Evolutionary conservation across 192 early-diverging fungal species (phyloP).

Genomic region (Coemansia nantahalensis): DNA sequence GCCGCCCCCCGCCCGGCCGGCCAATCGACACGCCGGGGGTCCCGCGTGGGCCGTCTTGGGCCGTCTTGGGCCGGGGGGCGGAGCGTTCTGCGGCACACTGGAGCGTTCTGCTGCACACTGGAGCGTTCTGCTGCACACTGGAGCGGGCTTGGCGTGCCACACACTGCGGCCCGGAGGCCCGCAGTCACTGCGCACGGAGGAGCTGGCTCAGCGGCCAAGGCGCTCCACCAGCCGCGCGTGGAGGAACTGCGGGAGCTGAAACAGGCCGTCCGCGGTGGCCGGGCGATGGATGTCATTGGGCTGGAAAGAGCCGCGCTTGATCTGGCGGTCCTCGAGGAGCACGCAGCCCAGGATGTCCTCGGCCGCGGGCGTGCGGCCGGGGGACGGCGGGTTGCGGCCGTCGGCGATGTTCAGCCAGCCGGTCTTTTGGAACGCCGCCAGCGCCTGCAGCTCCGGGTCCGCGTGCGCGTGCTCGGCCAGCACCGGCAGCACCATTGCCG

Average conservation of each 20-base stretch:
- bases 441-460: conserved; percentile 50
- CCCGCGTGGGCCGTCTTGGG: no score
- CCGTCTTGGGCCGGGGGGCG: no score
- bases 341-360: conserved; percentile 50
- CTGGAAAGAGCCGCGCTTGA: conserved; percentile 37
- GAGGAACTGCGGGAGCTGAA: conserved; percentile 46
- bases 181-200: no score
- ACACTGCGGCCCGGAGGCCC: no score
- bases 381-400: conserved; percentile 45
- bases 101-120: no score
- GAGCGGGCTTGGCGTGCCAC: no score
- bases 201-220: background rate
- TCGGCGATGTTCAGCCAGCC: conserved; percentile 53
- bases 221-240: conserved; percentile 28
- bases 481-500: conserved; percentile 21
- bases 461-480: conserved; percentile 40
- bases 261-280: conserved; percentile 37
- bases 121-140: no score
- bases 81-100: no score
- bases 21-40: no score
- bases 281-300: conserved; percentile 39
- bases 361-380: conserved; percentile 36
- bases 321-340: conserved; percentile 26
- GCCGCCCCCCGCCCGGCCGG: no score
- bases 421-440: conserved; percentile 44